Evolutionary conservation across 2,329 filamentous ascomycete species (phyloP).

Genomic region (Aspergillus luchuensis): DNA sequence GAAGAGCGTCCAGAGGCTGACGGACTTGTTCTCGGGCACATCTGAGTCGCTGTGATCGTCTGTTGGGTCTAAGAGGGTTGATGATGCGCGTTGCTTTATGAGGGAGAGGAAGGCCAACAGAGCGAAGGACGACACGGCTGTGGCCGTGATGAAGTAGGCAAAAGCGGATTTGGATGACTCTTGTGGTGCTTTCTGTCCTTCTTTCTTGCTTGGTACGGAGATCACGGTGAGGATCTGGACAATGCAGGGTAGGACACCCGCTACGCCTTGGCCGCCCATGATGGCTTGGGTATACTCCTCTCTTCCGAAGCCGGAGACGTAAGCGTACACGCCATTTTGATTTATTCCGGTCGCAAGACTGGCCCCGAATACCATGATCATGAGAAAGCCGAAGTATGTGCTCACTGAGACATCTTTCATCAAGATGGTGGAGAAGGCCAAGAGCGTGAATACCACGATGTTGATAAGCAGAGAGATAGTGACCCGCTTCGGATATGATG

Average conservation of each 20-base stretch:
- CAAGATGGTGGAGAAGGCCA: slow-evolving; percentile 76
- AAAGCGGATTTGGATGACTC: slow-evolving; percentile 72
- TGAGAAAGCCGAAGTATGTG: slow-evolving; percentile 77
- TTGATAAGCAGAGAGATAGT: slow-evolving; percentile 75
- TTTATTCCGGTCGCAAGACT: slow-evolving; percentile 80
- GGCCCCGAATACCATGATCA: slow-evolving; percentile 77
- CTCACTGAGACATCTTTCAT: slow-evolving; percentile 64
- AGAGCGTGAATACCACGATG: slow-evolving; percentile 71
- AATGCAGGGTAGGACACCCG: slow-evolving; percentile 84
- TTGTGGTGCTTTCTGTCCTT: slow-evolving; percentile 39
- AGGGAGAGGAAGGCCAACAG: slow-evolving; percentile 76
- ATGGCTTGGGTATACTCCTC: slow-evolving; percentile 93
- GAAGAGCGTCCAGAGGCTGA: slow-evolving; percentile 68
- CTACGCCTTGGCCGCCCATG: slow-evolving; percentile 91
- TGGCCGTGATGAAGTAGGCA: slow-evolving; percentile 87
- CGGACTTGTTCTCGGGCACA: slow-evolving; percentile 38
- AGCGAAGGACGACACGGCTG: slow-evolving; percentile 69
- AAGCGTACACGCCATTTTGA: slow-evolving; percentile 94
- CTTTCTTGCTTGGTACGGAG: slow-evolving; percentile 55
- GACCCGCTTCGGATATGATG: slow-evolving; percentile 88
- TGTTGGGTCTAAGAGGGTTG: neutral
- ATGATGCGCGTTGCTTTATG: slow-evolving; percentile 51
- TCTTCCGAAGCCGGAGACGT: slow-evolving; percentile 79
- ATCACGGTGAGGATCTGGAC: slow-evolving; percentile 85
- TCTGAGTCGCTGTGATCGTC: slow-evolving; percentile 33